Base-by-base conservation (phyloP, 768 basidiomycete genomes). In the Tricholomella constricta region DNA sequence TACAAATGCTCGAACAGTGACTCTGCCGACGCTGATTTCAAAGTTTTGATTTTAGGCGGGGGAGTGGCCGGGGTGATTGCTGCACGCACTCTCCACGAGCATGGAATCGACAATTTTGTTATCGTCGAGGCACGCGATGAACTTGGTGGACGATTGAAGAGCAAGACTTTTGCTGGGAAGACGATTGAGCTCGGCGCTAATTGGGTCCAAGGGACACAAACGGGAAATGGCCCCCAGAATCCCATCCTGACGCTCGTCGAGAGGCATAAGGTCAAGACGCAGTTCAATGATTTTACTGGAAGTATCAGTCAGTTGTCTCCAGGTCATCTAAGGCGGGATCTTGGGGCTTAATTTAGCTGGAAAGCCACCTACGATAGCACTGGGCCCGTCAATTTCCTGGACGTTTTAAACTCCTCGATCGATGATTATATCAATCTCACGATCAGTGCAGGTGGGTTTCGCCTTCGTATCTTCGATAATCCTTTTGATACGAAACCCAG, bases 1-100 rank as follows among this genome's bases (percentile, higher is more conserved):
- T 15, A 4, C 8, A 29, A 23, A 2, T 8, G 8, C 20, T 20
- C 8, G 2, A 42, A 32, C 11, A 44, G n/a, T 20, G 19, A 37
- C 23, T 22, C 43, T 25, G 38, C 27, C 14, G 15, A 48, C 4
- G 23, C 12, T 11, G 49, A 66, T 49, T 26, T 52, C 10, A 72
- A 62, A 7, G 78, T 85, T 12, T 75, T 88, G 35, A 81, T 88
- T 46, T 74, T 87, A 22, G 86, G 86, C 4, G 85, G 83, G 27
- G 86, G 86, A 8, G 78, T 87, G 35, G 69, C 86, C 4, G 86
- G 86, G 9, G 69, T 87, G 17, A 83, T 83, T 31, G 84, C 85
- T 9, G 86, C 87, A 11, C 78, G 80, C 25, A 80, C 83, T 0
- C 71, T 86, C 7, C 75, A 84, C 41, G 66, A 77, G 42, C 68